Conservation (phyloP, 139 green algal species). For the Klebsormidium nitens region DNA sequence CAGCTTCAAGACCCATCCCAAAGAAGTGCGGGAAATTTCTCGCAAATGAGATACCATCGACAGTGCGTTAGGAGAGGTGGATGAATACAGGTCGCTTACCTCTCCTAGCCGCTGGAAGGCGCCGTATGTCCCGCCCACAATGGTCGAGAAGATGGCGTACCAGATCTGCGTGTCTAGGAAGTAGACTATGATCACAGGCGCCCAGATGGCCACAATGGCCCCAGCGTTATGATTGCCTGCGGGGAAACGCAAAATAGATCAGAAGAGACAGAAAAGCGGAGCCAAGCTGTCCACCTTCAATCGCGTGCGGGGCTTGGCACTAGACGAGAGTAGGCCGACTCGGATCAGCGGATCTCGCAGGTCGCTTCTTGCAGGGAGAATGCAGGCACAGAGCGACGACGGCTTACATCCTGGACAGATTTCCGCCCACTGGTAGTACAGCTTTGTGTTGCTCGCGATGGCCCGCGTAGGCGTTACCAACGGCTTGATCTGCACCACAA, state of each 20-base stretch:
- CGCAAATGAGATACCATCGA: no score
- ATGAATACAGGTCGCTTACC: no score
- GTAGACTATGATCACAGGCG: conserved; percentile 25
- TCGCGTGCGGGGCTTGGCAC: no score
- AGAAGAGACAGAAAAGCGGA: no score
- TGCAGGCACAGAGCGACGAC: background rate
- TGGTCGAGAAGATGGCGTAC: conserved; percentile 24
- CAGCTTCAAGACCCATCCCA: no score
- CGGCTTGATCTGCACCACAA: conserved; percentile 13
- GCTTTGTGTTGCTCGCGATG: conserved; percentile 9
- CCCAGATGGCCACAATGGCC: conserved; percentile 14
- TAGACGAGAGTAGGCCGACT: no score
- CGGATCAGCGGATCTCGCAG: background rate
- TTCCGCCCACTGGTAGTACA: conserved; percentile 20
- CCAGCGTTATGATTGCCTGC: conserved; percentile 29
- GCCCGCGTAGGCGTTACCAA: conserved; percentile 12
- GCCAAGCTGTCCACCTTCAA: no score
- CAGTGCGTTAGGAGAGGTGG: no score
- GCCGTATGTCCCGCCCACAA: conserved; percentile 13
- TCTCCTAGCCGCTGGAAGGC: conserved; percentile 18
- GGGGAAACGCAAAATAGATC: no score
- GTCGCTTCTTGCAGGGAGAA: background rate
- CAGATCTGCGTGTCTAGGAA: conserved; percentile 30
- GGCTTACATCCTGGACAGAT: conserved; percentile 12
- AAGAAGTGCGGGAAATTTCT: no score